Base-by-base conservation (phyloP, 495 filamentous ascomycete species). In the Talaromyces liani region DNA sequence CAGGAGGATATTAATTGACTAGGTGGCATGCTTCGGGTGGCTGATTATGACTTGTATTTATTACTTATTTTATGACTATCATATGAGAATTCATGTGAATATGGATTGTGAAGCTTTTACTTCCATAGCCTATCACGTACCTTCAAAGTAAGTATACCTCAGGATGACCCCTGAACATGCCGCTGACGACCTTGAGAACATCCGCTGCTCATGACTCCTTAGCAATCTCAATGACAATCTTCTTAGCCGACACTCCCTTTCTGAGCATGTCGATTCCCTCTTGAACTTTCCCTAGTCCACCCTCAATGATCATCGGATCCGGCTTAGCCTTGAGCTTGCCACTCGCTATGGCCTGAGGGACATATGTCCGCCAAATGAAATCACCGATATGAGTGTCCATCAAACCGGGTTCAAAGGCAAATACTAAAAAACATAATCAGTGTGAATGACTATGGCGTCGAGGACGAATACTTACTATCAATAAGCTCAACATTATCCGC, bases 271-370 rank as follows among this genome's bases (percentile, higher is more conserved):
- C 74, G 49, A 78, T 57, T 18, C 68, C 82, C 22, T 70, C 67
- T 63, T 83, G 79, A 18, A 83, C 68, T 9, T 63, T 67, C 20
- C 79, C 75, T 10, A 84, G 58, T 2, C 81, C 80, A 0, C 72
- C 67, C 0, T 69, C 73, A 3, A 76, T 64, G 18, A 80, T 67
- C 6, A 63, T 9, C 1, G 75, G 70, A 4, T 77, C 67, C 3
- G 78, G 76, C 22, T 70, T 68, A 14, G 70, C 24, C 62, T 45
- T 60, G 18, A 53, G 74, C 47, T 41, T 61, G 3, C 72, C 70
- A 5, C 47, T 34, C 0, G 61, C 67, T 51, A 80, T 60, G 2
- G 74, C 78, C 8, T 22, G 7, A 0, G 73, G 73, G 12, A 80
- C 61, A 47, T 65, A 80, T 18, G 71, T 69, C 1, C 51, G 57